phyloP scores from a whole-genome alignment of 2,329 filamentous ascomycete genomes.

The Acrodontium crateriforme region DNA sequence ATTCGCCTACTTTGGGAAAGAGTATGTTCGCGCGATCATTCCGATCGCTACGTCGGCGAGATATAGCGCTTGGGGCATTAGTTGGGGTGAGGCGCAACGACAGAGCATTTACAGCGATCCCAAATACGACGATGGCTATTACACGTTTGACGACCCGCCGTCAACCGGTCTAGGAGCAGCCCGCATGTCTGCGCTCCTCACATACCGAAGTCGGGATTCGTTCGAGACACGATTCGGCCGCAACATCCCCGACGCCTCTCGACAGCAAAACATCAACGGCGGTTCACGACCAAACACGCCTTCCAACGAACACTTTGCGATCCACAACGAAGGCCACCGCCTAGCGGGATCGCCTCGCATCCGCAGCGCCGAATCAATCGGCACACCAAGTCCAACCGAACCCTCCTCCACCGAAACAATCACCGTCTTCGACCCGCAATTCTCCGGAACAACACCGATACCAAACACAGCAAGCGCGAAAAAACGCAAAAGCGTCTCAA shows the following conservation, averaged over 20 bases:
- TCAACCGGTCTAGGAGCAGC: constrained; percentile 78
- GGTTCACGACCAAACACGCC: constrained; percentile 28
- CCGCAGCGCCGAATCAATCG: constrained; percentile 21
- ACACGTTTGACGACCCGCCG: constrained; percentile 74
- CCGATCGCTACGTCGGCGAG: constrained; percentile 74
- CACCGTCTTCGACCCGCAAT: constrained; percentile 31
- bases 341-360: constrained; percentile 34
- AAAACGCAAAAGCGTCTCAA: constrained; percentile 33
- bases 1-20: constrained; percentile 80
- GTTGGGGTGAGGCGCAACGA: constrained; percentile 77
- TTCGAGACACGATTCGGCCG: constrained; percentile 92
- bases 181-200: constrained; percentile 90
- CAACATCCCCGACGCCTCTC: constrained; percentile 76
- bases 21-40: constrained; percentile 68
- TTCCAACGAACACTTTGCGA: constrained; percentile 34
- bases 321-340: constrained; percentile 39
- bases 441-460: constrained; percentile 27
- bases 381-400: constrained; percentile 6
- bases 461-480: constrained; percentile 21
- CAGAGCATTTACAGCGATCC: constrained; percentile 96
- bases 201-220: constrained; percentile 90
- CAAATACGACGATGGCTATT: constrained; percentile 97
- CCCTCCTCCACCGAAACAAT: constrained; percentile 6
- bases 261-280: constrained; percentile 68
- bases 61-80: constrained; percentile 82